phyloP scores from a whole-genome alignment of 2,329 filamentous ascomycete genomes.

The Scytalidium sp. region DNA sequence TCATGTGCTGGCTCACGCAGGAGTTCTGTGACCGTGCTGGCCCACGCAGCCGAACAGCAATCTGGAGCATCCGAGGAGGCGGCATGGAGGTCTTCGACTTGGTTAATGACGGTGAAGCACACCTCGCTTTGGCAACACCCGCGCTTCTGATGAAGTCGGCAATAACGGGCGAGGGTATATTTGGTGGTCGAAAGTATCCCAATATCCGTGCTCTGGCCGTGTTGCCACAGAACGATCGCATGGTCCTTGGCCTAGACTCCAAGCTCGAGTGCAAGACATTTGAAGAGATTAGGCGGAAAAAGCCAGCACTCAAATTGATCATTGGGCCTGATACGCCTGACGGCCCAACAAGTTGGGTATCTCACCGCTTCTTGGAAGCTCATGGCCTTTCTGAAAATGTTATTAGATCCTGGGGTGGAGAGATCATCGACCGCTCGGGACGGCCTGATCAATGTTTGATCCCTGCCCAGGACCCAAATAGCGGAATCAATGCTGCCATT shows the following conservation, averaged over 20 bases:
- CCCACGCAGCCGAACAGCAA: constrained; percentile 4
- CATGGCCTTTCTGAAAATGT: constrained; percentile 3
- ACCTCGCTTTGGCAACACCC: constrained; percentile 5
- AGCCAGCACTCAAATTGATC: constrained; percentile 3
- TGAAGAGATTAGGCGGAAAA: constrained; percentile 3
- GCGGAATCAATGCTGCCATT: constrained; percentile 6
- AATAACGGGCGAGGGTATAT: constrained; percentile 1
- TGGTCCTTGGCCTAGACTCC: constrained; percentile 8
- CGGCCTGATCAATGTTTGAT: constrained; percentile 6
- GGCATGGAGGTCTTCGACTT: constrained; percentile 7
- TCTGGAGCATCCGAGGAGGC: constrained; percentile 5
- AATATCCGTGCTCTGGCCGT: constrained; percentile 3
- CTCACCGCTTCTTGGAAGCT: constrained; percentile 5
- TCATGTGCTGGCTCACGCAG: constrained; percentile 8
- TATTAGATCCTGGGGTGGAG: constrained; percentile 5
- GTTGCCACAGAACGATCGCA: constrained; percentile 7
- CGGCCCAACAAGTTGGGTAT: constrained; percentile 5
- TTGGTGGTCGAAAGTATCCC: constrained; percentile 5
- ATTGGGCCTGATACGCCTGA: constrained; percentile 4
- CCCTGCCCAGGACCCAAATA: no score
- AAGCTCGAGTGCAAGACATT: constrained; percentile 5
- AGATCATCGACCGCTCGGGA: not conserved
- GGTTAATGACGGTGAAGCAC: constrained; percentile 5
- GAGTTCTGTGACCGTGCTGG: constrained; percentile 8
- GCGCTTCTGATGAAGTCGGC: constrained; percentile 3